These are phyloP conservation scores for Colletotrichum plurivorum DNA, from an alignment of 2,329 filamentous ascomycete species.

Conservation along the genomic window DNA sequence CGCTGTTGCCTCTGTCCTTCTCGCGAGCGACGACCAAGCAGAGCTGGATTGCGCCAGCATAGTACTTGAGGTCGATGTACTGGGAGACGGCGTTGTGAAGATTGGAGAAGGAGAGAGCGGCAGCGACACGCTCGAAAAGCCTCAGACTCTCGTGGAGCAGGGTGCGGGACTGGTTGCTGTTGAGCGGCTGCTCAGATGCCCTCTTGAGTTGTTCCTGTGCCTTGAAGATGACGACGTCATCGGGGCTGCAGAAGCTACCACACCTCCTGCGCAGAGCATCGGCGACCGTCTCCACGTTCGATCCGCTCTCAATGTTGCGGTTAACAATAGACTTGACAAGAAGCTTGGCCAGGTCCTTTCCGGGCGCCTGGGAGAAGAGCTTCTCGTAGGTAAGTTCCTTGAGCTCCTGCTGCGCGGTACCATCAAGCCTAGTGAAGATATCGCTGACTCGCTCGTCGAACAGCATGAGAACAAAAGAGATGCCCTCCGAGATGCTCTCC, in stretches of 20 bases:
- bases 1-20: slow-evolving; percentile 88
- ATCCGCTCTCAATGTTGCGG: slow-evolving; percentile 95
- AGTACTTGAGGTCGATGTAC: slow-evolving; percentile 88
- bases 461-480: slow-evolving; percentile 94
- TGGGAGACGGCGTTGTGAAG: slow-evolving; percentile 83
- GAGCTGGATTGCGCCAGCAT: slow-evolving; percentile 91
- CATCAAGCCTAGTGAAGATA: slow-evolving; percentile 83
- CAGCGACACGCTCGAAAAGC: slow-evolving; percentile 90
- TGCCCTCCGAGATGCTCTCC: slow-evolving; percentile 93
- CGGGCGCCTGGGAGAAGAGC: slow-evolving; percentile 83
- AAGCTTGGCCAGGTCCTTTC: slow-evolving; percentile 92
- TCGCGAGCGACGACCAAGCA: slow-evolving; percentile 87
- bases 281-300: slow-evolving; percentile 96
- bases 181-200: slow-evolving; percentile 82
- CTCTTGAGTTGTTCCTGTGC: slow-evolving; percentile 95
- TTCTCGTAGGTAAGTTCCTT: slow-evolving; percentile 87
- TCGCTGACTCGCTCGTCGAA: slow-evolving; percentile 95
- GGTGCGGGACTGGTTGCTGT: slow-evolving; percentile 82
- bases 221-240: slow-evolving; percentile 98
- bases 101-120: slow-evolving; percentile 84
- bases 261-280: slow-evolving; percentile 93
- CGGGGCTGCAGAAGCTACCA: slow-evolving; percentile 96
- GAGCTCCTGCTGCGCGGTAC: slow-evolving; percentile 77
- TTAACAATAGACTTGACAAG: slow-evolving; percentile 98
- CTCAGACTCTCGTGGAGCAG: slow-evolving; percentile 90